Evolutionary conservation across 2,329 filamentous ascomycete genomes (phyloP).

Genomic region (Hypoxylon sp.): DNA sequence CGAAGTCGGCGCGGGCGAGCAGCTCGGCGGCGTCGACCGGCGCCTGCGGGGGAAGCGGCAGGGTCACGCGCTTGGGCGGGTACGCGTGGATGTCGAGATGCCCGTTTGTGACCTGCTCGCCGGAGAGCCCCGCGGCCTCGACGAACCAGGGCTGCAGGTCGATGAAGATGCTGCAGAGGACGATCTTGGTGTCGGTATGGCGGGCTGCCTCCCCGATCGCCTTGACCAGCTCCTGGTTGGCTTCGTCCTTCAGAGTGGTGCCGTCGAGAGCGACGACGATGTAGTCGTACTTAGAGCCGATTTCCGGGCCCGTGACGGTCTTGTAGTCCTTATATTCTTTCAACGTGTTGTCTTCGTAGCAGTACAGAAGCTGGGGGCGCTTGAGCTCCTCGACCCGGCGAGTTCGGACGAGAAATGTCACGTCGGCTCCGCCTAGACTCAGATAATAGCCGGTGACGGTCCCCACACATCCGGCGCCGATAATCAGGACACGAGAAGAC

Average conservation of each 20-base stretch:
- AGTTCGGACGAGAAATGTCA: slow-evolving; percentile 28
- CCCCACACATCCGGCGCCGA: slow-evolving; percentile 26
- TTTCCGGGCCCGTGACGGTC: slow-evolving; percentile 14
- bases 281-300: slow-evolving; percentile 17
- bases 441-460: slow-evolving; percentile 21
- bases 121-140: slow-evolving; percentile 8
- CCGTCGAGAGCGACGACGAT: slow-evolving; percentile 25
- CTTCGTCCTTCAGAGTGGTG: slow-evolving; percentile 10
- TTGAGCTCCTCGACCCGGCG: slow-evolving; percentile 13
- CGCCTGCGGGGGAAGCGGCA: slow-evolving; percentile 8
- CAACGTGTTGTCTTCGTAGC: slow-evolving; percentile 26
- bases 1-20: slow-evolving; percentile 16
- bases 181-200: slow-evolving; percentile 17
- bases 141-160: slow-evolving; percentile 25
- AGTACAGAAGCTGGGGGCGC: slow-evolving; percentile 24
- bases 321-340: slow-evolving; percentile 18
- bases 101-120: slow-evolving; percentile 18
- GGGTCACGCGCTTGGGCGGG: slow-evolving; percentile 12
- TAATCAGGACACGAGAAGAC: slow-evolving; percentile 12
- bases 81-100: slow-evolving; percentile 27
- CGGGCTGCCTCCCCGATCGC: slow-evolving; percentile 20
- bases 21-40: slow-evolving; percentile 1
- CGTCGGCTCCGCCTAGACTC: slow-evolving; percentile 16
- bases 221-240: slow-evolving; percentile 10
- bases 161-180: slow-evolving; percentile 22